Evolutionary conservation across 192 early-diverging fungal genomes (phyloP), one percentile per base, ranked within the genome.

Genomic region (Umbelopsis sp.): DNA sequence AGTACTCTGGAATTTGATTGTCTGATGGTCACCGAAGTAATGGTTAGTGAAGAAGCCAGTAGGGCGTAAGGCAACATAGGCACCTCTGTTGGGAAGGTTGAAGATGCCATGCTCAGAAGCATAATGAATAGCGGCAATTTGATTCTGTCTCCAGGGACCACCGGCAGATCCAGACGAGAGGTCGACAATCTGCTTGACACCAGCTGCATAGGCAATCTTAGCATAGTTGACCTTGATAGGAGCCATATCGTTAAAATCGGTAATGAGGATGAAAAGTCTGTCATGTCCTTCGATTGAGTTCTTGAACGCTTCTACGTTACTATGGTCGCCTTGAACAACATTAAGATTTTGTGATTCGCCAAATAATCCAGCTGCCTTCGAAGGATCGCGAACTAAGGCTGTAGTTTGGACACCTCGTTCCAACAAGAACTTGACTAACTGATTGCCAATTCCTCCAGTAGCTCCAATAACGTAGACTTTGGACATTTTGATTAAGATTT

Each of bases 361-460:
- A 45, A 70, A 74, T n/a, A 74, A 11, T 10, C 31, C n/a, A 10
- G 45, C 31, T 20, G 41, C 34, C 45, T 74, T 74, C 14, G 17
- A 21, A 38, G 32, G 43, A 32, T 69, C 52, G 36, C 73, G 68
- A 8, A 53, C 67, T 3, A 69, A 29, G 10, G 65, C 16, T 5
- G 73, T 74, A 0, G 45, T 50, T 8, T 52, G 8, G 12, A 49
- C 45, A 20, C 32, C 41, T 25, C 59, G 54, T 11, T 22, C 36
- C 38, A 65, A 65, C 17, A 74, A 67, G 20, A 16, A 8, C 25
- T 24, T 20, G 2, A 65, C 67, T 10, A 62, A 11, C n/a, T 69
- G 68, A 6, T 20, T 31, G 22, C 68, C 73, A 65, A 74, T 65
- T 25, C 69, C 52, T 21, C 73, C 73, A 21, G 73, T 65, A n/a